Percentiles rank a stretch among this genome's conserved stretches.
Conservation (phyloP, 2,329 filamentous ascomycete genomes). For the Aspergillus awamori region DNA sequence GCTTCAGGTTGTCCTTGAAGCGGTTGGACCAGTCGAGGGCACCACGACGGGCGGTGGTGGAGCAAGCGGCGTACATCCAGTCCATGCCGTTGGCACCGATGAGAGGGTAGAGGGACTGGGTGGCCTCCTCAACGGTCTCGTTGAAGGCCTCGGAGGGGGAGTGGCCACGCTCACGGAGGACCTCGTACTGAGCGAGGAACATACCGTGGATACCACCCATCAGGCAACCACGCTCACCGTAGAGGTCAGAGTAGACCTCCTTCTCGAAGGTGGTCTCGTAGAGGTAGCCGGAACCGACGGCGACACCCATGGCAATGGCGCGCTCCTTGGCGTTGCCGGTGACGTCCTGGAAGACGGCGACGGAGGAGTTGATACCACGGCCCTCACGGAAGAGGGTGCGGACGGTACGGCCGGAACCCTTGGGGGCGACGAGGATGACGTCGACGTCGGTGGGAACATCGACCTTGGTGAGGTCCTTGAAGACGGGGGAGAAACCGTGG, state of each 20-base stretch:
- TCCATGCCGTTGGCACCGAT: conserved; percentile 99
- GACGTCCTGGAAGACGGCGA: conserved; percentile 98
- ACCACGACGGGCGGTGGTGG: conserved; percentile 94
- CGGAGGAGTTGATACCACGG: conserved; percentile 98
- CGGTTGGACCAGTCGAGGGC: conserved; percentile 97
- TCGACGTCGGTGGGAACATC: conserved; percentile 94
- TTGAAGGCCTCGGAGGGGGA: conserved; percentile 98
- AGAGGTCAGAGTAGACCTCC: conserved; percentile 99
- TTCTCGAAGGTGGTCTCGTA: conserved; percentile 99
- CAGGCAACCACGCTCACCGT: conserved; percentile 99
- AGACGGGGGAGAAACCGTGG: conserved; percentile 99
- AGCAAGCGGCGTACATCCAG: conserved; percentile 99
- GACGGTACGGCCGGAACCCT: conserved; percentile 98
- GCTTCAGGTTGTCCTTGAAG: conserved; percentile 99
- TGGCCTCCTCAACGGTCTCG: conserved; percentile 99
- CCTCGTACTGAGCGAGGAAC: conserved; percentile 99
- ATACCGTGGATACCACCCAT: conserved; percentile 99
- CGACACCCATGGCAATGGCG: conserved; percentile 93
- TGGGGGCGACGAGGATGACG: conserved; percentile 98
- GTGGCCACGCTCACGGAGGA: conserved; percentile 98
- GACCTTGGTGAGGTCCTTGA: conserved; percentile 99
- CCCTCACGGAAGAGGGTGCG: conserved; percentile 98
- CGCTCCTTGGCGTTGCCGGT: conserved; percentile 98
- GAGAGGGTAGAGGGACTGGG: conserved; percentile 94
- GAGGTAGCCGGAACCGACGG: conserved; percentile 95